Evolutionary conservation across 2,329 filamentous ascomycete species (phyloP).

Genomic region (Neobulgaria alba): DNA sequence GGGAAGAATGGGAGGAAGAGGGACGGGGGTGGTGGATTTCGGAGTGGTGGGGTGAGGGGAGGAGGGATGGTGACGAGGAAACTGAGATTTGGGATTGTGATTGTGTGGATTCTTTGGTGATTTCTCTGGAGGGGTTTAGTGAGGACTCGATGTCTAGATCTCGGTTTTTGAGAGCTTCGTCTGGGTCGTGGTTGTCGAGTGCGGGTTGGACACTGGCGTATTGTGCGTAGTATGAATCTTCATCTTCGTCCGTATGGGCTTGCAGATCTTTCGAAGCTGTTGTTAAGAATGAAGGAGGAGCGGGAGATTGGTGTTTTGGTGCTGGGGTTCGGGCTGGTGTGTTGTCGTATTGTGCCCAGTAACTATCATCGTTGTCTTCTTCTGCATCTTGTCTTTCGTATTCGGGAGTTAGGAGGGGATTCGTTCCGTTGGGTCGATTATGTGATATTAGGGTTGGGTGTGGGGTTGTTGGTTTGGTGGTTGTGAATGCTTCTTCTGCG

Average conservation of each 20-base stretch:
- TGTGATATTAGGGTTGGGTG: constrained; percentile 5
- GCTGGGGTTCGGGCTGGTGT: constrained; percentile 59
- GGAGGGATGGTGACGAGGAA: background rate
- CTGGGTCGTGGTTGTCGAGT: constrained; percentile 74
- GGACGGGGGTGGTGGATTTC: constrained; percentile 47
- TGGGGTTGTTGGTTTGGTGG: constrained; percentile 11
- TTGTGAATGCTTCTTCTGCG: constrained; percentile 49
- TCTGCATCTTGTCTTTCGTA: constrained; percentile 29
- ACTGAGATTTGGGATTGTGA: background rate
- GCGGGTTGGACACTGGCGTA: constrained; percentile 74
- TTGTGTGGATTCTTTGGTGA: background rate
- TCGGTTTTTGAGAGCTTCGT: constrained; percentile 45
- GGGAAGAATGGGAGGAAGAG: constrained; percentile 48
- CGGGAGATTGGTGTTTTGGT: constrained; percentile 49
- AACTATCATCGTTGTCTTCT: constrained; percentile 66
- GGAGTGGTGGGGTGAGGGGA: background rate
- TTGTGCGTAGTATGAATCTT: constrained; percentile 67
- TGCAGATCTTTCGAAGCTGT: background rate
- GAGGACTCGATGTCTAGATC: constrained; percentile 35
- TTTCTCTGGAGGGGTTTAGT: constrained; percentile 29
- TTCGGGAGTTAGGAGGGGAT: constrained; percentile 12
- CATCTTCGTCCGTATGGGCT: constrained; percentile 34
- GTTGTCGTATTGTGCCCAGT: constrained; percentile 71
- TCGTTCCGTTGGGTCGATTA: constrained; percentile 14
- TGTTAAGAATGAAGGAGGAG: constrained; percentile 32